Conservation (phyloP, 2,329 filamentous ascomycete species). For the Pseudopithomyces chartarum region DNA sequence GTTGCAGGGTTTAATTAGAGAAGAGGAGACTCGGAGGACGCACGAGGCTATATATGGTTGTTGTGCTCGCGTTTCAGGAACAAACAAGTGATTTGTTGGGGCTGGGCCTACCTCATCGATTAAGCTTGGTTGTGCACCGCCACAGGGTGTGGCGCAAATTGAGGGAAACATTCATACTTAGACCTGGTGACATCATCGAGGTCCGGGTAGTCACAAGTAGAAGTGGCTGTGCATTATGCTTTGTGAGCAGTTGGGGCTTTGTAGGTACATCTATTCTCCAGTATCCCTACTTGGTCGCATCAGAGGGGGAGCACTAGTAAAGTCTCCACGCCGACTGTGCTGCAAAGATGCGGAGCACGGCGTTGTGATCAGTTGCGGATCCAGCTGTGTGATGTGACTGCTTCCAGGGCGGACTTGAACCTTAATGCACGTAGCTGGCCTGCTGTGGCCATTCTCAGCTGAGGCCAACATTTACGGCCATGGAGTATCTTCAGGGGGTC, state of each 20-base stretch:
- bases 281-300: neutral
- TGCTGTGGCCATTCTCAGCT: too few species aligned
- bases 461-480: too few species aligned
- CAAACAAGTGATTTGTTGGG: conserved; percentile 4
- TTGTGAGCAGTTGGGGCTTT: too few species aligned
- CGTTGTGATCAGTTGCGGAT: neutral
- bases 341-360: too few species aligned
- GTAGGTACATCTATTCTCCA: too few species aligned
- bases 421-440: too few species aligned
- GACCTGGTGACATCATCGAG: neutral
- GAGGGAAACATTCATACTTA: neutral
- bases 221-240: too few species aligned
- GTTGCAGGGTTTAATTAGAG: neutral
- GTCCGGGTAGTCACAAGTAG: too few species aligned
- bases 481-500: too few species aligned
- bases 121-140: neutral
- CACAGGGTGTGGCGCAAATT: conserved; percentile 1
- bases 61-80: neutral
- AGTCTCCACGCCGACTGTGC: too few species aligned
- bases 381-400: neutral
- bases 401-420: too few species aligned
- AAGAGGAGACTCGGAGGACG: neutral
- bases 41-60: neutral
- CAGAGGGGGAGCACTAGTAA: too few species aligned
- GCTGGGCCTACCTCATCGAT: conserved; percentile 3